A percentile compares a stretch with the other conserved stretches of the same genome.
Conservation (phyloP, 805 yeast genomes). For the Schizosaccharomyces cryophilus region DNA sequence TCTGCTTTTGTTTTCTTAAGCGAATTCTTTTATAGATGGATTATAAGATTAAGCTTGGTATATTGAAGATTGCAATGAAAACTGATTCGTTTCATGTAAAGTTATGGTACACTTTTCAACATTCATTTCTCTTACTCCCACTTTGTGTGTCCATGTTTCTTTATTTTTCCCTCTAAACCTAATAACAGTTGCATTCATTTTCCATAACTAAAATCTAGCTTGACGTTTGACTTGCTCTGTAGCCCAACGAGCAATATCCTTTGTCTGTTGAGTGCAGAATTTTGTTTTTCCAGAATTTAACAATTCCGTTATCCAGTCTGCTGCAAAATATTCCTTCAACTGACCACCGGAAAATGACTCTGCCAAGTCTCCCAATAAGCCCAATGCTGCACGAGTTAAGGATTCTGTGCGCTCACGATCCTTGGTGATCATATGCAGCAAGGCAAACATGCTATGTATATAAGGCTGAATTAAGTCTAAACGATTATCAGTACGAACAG, state of each 20-base stretch:
- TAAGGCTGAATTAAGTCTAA: conserved; percentile 39
- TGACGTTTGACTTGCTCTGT: conserved; percentile 31
- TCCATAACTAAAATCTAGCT: background rate
- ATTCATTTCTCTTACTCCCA: background rate
- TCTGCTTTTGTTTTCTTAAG: too few species aligned
- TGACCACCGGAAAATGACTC: conserved; percentile 63
- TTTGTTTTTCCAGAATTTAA: conserved; percentile 50
- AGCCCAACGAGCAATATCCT: conserved; percentile 95
- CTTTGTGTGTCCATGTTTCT: background rate
- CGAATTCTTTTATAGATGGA: too few species aligned
- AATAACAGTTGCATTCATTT: background rate
- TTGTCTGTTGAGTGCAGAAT: conserved; percentile 34
- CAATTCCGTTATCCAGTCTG: conserved; percentile 58
- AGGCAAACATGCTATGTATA: conserved; percentile 43
- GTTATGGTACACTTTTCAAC: too few species aligned
- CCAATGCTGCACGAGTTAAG: conserved; percentile 63
- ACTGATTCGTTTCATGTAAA: too few species aligned
- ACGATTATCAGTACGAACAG: conserved; percentile 14
- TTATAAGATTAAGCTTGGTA: too few species aligned
- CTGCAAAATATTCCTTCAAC: conserved; percentile 36
- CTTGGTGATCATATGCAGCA: conserved; percentile 32
- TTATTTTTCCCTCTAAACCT: background rate
- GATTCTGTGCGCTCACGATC: conserved; percentile 42
- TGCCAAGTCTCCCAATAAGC: conserved; percentile 79
- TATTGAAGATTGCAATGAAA: too few species aligned